phyloP scores from a whole-genome alignment of 768 basidiomycete genomes.

The Auriculariales sp. region DNA sequence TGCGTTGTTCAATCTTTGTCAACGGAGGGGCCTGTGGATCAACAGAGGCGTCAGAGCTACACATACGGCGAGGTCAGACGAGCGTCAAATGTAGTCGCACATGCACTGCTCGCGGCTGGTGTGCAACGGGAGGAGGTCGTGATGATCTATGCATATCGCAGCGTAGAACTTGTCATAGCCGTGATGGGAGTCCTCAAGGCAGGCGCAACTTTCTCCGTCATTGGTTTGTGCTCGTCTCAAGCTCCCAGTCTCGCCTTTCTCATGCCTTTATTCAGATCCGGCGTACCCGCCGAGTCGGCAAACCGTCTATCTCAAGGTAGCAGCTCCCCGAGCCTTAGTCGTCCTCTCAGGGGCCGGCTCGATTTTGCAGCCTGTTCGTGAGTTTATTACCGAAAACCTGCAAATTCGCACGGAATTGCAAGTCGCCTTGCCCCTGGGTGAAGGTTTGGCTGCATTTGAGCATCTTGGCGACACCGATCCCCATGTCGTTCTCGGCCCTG shows the following conservation, averaged over 20 bases:
- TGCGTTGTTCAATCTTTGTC: conserved; percentile 78
- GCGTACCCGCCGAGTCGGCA: conserved; percentile 92
- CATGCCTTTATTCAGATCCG: conserved; percentile 47
- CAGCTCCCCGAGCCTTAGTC: conserved; percentile 80
- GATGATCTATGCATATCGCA: conserved; percentile 93
- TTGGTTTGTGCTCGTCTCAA: conserved; percentile 40
- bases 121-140: conserved; percentile 90
- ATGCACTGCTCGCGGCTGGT: conserved; percentile 75
- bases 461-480: conserved; percentile 59
- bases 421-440: conserved; percentile 12
- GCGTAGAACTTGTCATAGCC: conserved; percentile 91
- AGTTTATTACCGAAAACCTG: conserved; percentile 65
- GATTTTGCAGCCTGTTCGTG: conserved; percentile 66
- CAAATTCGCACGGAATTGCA: conserved; percentile 85
- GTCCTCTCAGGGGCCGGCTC: conserved; percentile 82
- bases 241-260: conserved; percentile 1
- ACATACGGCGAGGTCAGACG: conserved; percentile 70
- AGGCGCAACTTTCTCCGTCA: conserved; percentile 93
- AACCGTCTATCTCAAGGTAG: conserved; percentile 83
- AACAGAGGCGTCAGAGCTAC: conserved; percentile 44
- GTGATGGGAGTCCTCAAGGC: conserved; percentile 95
- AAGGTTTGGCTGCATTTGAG: conserved; percentile 29
- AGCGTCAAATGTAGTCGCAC: conserved; percentile 81
- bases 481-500: conserved; percentile 78
- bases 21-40: conserved; percentile 13